phyloP scores from a whole-genome alignment of 768 basidiomycete species.

The Lactifluus hygrophoroides region DNA sequence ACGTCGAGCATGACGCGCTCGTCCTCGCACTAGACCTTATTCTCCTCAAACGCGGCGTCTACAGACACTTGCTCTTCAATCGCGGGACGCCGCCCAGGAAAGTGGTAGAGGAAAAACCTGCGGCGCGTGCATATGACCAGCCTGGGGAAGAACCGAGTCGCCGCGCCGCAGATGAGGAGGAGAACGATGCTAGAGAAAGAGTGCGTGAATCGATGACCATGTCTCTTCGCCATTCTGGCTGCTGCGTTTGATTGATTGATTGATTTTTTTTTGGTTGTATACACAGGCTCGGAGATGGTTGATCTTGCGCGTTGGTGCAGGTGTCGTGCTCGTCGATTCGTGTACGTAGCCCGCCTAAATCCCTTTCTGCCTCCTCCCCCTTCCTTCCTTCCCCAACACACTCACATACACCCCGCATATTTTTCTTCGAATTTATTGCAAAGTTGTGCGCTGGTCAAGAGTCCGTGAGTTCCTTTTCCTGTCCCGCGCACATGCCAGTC shows the following conservation, averaged over 20 bases:
- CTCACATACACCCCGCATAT: too few relatives aligned
- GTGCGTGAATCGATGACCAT: background rate
- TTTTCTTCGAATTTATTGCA: slow-evolving; percentile 4
- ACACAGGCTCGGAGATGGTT: slow-evolving; percentile 50
- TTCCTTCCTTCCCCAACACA: background rate
- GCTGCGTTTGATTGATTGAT: too few relatives aligned
- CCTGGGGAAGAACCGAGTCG: too few relatives aligned
- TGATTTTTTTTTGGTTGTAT: slow-evolving; percentile 2
- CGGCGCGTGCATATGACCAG: background rate
- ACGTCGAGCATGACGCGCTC: slow-evolving; percentile 75
- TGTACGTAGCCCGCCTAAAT: slow-evolving; percentile 37
- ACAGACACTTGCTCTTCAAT: slow-evolving; percentile 75
- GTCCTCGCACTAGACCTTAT: slow-evolving; percentile 73
- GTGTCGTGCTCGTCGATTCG: slow-evolving; percentile 57
- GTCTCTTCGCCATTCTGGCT: background rate
- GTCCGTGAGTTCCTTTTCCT: slow-evolving; percentile 36
- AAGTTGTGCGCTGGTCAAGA: slow-evolving; percentile 79
- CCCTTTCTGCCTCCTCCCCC: background rate
- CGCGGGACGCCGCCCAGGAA: slow-evolving; percentile 58
- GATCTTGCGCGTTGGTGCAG: slow-evolving; percentile 49
- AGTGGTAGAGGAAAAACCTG: slow-evolving; percentile 19
- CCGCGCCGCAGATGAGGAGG: slow-evolving; percentile 21
- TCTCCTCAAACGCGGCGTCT: slow-evolving; percentile 73
- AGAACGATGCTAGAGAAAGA: slow-evolving; percentile 7
- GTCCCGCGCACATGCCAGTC: too few relatives aligned